Base-by-base conservation (phyloP, 2,329 filamentous ascomycete species). In the Colletotrichum paranaense region DNA sequence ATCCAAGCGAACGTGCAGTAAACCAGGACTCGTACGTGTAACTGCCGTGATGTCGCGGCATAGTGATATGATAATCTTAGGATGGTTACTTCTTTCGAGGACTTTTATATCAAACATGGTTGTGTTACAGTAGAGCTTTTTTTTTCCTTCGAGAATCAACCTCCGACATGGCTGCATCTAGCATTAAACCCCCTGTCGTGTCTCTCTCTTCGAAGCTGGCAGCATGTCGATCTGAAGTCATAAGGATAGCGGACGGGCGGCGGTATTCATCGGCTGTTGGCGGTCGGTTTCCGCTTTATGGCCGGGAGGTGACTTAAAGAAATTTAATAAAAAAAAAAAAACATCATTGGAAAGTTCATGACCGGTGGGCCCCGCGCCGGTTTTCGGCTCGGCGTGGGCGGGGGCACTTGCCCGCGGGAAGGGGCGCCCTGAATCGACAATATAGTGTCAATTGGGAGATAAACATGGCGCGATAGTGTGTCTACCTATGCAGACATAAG, bases 331-430 rank as follows among this genome's bases (percentile, higher is more conserved):
- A 19, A 19, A 4, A 16, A 42, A 42, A 42, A 19, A 52, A 46
- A 9, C 3, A 5, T 6, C 3, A 32, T 11, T 4, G 32, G 7
- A 35, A 19, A 26, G 28, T 14, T 53, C 46, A 4, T 22, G 46
- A 12, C 30, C n/a, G 38, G n/a, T n/a, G 56, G 67, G 59, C 55
- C 67, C 67, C 71, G 56, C 62, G 67, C 71, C 71, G 71, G 71
- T 73, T 73, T 73, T 73, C 67, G 71, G 60, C 67, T 62, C 62
- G 62, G 67, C 58, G 46, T 42, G 56, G 67, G 56, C 62, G 70
- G 69, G 32, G 32, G 5, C 53, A 42, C 32, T 73, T 73, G 71
- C 49, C 71, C 71, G 71, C 71, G 71, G 71, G 57, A 30, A 73
- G 55, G 46, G 46, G 24, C 71, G 60, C 71, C 62, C 52, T 65